Conservation (phyloP, 2,329 filamentous ascomycete genomes). For the Xylariaceae sp. region DNA sequence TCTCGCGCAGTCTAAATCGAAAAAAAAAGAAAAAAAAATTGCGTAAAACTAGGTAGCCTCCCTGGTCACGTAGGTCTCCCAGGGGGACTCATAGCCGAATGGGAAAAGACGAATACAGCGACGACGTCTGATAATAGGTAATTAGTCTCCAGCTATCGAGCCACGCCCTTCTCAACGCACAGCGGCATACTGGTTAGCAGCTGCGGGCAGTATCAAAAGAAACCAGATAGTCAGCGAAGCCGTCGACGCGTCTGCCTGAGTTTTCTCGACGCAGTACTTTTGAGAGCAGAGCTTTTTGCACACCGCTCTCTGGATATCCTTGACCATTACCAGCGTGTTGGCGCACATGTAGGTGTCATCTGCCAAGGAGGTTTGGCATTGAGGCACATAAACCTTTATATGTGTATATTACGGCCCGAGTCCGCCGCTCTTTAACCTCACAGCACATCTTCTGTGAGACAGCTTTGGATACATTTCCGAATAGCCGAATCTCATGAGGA, state of each 20-base stretch:
- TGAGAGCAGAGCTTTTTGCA: slow-evolving; percentile 32
- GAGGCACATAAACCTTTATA: slow-evolving; percentile 31
- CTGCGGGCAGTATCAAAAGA: slow-evolving; percentile 31
- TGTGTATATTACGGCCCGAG: slow-evolving; percentile 24
- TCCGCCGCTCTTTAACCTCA: slow-evolving; percentile 34
- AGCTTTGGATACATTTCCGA: slow-evolving; percentile 30
- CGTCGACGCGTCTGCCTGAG: slow-evolving; percentile 27
- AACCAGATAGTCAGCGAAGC: slow-evolving; percentile 30
- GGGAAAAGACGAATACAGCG: not conserved
- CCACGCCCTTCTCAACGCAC: slow-evolving; percentile 30
- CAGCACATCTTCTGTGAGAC: slow-evolving; percentile 33
- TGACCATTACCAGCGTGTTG: slow-evolving; percentile 22
- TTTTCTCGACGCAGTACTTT: slow-evolving; percentile 33
- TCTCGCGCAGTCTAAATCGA: not conserved
- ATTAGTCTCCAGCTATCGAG: slow-evolving; percentile 5
- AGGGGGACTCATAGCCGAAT: not conserved
- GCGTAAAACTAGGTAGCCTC: not conserved
- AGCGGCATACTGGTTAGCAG: slow-evolving; percentile 28
- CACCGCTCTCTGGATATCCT: slow-evolving; percentile 33
- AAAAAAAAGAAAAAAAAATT: not conserved
- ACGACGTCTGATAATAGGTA: not conserved
- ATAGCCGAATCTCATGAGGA: slow-evolving; percentile 37
- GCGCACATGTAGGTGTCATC: slow-evolving; percentile 25
- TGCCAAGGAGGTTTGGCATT: slow-evolving; percentile 24
- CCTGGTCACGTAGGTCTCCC: not conserved